phyloP scores from a whole-genome alignment of 2,329 filamentous ascomycete species.

The Epicoccum nigrum region DNA sequence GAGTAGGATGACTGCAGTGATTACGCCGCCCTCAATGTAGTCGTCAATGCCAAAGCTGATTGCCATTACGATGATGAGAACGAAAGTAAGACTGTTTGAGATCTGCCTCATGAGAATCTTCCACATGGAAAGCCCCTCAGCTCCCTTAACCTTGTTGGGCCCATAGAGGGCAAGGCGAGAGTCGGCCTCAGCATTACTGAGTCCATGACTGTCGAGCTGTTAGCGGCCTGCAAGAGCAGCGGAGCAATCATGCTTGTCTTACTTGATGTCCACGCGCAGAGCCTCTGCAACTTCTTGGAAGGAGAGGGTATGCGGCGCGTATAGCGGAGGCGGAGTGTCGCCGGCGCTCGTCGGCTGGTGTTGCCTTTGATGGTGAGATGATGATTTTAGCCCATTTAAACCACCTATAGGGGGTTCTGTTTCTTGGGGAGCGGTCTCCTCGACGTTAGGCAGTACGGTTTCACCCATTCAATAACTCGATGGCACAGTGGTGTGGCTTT shows the following conservation, averaged over 20 bases:
- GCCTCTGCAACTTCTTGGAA: slow-evolving; percentile 44
- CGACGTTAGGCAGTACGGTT: slow-evolving; percentile 48
- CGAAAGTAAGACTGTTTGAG: slow-evolving; percentile 76
- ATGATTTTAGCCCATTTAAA: slow-evolving; percentile 41
- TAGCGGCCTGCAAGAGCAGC: slow-evolving; percentile 19
- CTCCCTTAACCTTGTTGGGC: slow-evolving; percentile 72
- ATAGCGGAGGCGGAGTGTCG: slow-evolving; percentile 30
- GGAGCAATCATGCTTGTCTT: slow-evolving; percentile 12
- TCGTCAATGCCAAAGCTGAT: slow-evolving; percentile 68
- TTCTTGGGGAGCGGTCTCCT: slow-evolving; percentile 49
- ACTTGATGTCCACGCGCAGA: slow-evolving; percentile 47
- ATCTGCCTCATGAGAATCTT: slow-evolving; percentile 78
- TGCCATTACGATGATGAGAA: slow-evolving; percentile 75
- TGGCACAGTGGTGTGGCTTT: slow-evolving; percentile 43
- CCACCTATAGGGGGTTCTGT: slow-evolving; percentile 53
- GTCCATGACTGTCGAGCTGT: slow-evolving; percentile 58
- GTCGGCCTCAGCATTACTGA: slow-evolving; percentile 67
- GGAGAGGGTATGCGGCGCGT: slow-evolving; percentile 46
- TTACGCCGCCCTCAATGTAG: slow-evolving; percentile 68
- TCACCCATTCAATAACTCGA: slow-evolving; percentile 52
- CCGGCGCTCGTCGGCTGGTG: slow-evolving; percentile 31
- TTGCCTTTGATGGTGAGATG: slow-evolving; percentile 29
- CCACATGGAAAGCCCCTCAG: slow-evolving; percentile 74
- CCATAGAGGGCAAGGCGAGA: slow-evolving; percentile 70
- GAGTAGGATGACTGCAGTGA: slow-evolving; percentile 68